These are phyloP conservation scores for Amanita rimosa DNA, from an alignment of 768 basidiomycete genomes.

Conservation along the genomic window DNA sequence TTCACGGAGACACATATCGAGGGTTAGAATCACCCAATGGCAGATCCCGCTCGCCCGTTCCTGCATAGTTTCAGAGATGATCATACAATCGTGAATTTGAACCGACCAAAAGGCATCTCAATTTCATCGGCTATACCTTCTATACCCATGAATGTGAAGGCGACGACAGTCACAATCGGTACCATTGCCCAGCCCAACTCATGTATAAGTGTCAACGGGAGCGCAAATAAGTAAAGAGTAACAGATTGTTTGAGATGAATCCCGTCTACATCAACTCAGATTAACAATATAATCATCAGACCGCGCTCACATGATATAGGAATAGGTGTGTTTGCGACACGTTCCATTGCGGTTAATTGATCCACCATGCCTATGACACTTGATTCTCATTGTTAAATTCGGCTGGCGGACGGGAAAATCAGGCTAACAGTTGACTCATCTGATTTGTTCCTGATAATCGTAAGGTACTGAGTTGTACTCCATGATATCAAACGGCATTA, in stretches of 20 bases:
- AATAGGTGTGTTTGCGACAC: slow-evolving; percentile 83
- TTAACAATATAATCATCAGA: background rate
- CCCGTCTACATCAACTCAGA: slow-evolving; percentile 37
- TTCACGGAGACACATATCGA: background rate
- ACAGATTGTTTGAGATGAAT: slow-evolving; percentile 95
- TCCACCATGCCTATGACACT: slow-evolving; percentile 67
- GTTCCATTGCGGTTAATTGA: slow-evolving; percentile 78
- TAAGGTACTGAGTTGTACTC: background rate
- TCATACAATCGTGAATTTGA: slow-evolving; percentile 1
- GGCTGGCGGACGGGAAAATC: background rate
- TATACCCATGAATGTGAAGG: slow-evolving; percentile 89
- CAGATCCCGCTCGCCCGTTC: slow-evolving; percentile 55
- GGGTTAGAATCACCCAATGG: slow-evolving; percentile 47
- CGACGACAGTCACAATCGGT: slow-evolving; percentile 76
- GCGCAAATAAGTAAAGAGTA: slow-evolving; percentile 82
- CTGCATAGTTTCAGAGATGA: slow-evolving; percentile 17
- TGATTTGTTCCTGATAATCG: slow-evolving; percentile 56
- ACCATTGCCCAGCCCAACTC: slow-evolving; percentile 79
- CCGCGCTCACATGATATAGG: slow-evolving; percentile 52
- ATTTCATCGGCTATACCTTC: slow-evolving; percentile 95
- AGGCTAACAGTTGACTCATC: slow-evolving; percentile 51
- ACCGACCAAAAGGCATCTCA: slow-evolving; percentile 86
- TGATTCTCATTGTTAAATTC: slow-evolving; percentile 3
- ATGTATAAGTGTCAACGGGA: slow-evolving; percentile 78
- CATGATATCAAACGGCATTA: slow-evolving; percentile 15